A percentile compares a stretch with the other conserved stretches of the same genome.
Conservation (phyloP, 108 stramenopile genomes). For the Skeletonema costatum region DNA sequence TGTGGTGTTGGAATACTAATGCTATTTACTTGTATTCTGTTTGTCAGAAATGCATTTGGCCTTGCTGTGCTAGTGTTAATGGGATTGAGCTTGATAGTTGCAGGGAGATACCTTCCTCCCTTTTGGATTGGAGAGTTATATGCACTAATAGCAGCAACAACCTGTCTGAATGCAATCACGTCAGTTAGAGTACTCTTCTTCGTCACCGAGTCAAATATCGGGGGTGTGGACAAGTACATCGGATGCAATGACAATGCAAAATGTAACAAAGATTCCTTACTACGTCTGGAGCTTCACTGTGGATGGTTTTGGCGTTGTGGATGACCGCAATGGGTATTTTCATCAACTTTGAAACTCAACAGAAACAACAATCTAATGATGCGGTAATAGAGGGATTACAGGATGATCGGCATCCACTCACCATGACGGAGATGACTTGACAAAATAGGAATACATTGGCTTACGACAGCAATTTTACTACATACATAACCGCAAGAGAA, state of each 20-base stretch:
- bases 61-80: constrained; percentile 35
- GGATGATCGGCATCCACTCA: constrained; percentile 11
- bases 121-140: constrained; percentile 37
- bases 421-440: constrained; percentile 20
- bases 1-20: constrained; percentile 51
- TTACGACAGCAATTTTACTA: not conserved
- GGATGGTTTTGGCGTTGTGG: constrained; percentile 34
- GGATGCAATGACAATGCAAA: constrained; percentile 38
- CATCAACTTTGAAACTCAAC: constrained; percentile 21
- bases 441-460: not conserved
- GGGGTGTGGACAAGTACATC: constrained; percentile 24
- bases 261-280: constrained; percentile 33
- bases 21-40: constrained; percentile 51
- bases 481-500: too few relatives aligned
- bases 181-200: constrained; percentile 27
- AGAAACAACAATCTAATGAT: constrained; percentile 7
- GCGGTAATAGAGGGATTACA: constrained; percentile 6
- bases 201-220: constrained; percentile 31
- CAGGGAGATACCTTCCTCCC: constrained; percentile 15
- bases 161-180: constrained; percentile 38
- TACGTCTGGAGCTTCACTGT: constrained; percentile 16
- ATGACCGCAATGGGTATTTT: constrained; percentile 36
- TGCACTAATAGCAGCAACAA: constrained; percentile 36
- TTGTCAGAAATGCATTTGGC: constrained; percentile 59
- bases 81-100: constrained; percentile 17